Evolutionary conservation across 2,329 filamentous ascomycete genomes (phyloP).

Genomic region (Alternaria longipes): DNA sequence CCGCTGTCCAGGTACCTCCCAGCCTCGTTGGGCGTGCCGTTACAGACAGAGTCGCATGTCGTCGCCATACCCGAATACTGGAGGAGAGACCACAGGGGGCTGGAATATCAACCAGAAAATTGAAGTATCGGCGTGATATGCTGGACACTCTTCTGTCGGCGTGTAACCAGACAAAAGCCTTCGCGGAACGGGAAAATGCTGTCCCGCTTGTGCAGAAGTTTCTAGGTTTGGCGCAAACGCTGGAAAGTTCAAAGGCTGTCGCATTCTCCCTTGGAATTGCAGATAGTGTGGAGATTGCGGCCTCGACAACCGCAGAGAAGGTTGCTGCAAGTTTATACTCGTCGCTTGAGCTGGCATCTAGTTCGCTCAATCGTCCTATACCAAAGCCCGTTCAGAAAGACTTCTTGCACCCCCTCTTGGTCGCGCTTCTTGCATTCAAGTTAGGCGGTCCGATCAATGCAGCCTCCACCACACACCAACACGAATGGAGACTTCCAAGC

Average conservation of each 20-base stretch:
- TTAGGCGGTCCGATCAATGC: slow-evolving; percentile 26
- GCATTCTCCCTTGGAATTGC: not conserved
- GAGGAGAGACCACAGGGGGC: not conserved
- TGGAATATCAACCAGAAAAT: not conserved
- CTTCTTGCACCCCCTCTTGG: slow-evolving; percentile 17
- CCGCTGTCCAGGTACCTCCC: not conserved
- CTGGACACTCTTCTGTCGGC: not conserved
- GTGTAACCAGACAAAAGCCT: not conserved
- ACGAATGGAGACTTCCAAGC: slow-evolving; percentile 17
- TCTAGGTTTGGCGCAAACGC: not conserved
- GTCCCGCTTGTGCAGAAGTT: slow-evolving; percentile 11
- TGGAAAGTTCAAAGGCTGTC: slow-evolving; percentile 8
- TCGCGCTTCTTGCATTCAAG: slow-evolving; percentile 21
- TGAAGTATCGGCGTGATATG: not conserved
- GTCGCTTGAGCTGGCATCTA: not conserved
- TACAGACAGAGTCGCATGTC: slow-evolving; percentile 11
- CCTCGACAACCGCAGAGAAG: not conserved
- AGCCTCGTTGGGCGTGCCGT: not conserved
- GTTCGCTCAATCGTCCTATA: not conserved
- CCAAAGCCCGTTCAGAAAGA: not conserved
- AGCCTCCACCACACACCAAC: slow-evolving; percentile 15
- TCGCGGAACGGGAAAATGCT: not conserved
- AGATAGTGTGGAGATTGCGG: not conserved
- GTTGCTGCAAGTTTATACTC: not conserved
- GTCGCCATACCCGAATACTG: not conserved